A percentile compares a stretch with the other conserved stretches of the same genome.
These are phyloP conservation scores for Microcera coccophila DNA, from an alignment of 2,329 filamentous ascomycete species.

Conservation along the genomic window DNA sequence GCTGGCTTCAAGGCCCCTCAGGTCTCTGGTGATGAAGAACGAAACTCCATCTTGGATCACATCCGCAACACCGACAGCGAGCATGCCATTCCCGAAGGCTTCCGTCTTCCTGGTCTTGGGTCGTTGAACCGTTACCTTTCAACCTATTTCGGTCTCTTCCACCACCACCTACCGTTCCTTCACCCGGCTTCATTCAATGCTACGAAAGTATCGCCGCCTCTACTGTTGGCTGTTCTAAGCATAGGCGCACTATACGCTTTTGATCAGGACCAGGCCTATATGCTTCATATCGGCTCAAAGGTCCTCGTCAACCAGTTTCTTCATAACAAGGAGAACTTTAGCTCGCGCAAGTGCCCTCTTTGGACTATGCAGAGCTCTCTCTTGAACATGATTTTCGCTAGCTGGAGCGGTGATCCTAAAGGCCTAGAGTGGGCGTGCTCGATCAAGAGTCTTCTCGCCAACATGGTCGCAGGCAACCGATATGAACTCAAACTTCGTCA, in stretches of 20 bases:
- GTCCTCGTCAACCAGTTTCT: constrained; percentile 95
- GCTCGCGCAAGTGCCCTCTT: constrained; percentile 91
- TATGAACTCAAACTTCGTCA: constrained; percentile 93
- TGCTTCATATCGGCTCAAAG: constrained; percentile 96
- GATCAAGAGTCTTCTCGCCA: constrained; percentile 94
- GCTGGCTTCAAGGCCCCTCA: constrained; percentile 70
- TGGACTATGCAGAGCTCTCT: constrained; percentile 98
- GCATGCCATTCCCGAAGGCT: constrained; percentile 78
- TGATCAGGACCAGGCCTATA: constrained; percentile 93
- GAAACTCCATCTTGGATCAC: constrained; percentile 79
- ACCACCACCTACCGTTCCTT: constrained; percentile 93
- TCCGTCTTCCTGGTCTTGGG: constrained; percentile 76
- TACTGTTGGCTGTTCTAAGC: constrained; percentile 85
- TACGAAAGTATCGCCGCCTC: constrained; percentile 71
- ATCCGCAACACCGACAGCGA: constrained; percentile 78
- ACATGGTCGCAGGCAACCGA: constrained; percentile 96
- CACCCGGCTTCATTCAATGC: constrained; percentile 89
- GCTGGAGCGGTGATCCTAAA: constrained; percentile 97
- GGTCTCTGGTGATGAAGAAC: constrained; percentile 78
- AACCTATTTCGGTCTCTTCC: constrained; percentile 95
- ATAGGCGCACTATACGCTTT: constrained; percentile 96
- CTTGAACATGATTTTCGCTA: constrained; percentile 98
- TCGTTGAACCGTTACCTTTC: constrained; percentile 88
- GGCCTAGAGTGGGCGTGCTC: constrained; percentile 98
- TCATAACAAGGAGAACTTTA: constrained; percentile 98